A percentile compares a stretch with the other conserved stretches of the same genome.
These are phyloP conservation scores for Phaeosphaeriaceae sp. DNA, from an alignment of 2,329 filamentous ascomycete genomes.

Conservation along the genomic window DNA sequence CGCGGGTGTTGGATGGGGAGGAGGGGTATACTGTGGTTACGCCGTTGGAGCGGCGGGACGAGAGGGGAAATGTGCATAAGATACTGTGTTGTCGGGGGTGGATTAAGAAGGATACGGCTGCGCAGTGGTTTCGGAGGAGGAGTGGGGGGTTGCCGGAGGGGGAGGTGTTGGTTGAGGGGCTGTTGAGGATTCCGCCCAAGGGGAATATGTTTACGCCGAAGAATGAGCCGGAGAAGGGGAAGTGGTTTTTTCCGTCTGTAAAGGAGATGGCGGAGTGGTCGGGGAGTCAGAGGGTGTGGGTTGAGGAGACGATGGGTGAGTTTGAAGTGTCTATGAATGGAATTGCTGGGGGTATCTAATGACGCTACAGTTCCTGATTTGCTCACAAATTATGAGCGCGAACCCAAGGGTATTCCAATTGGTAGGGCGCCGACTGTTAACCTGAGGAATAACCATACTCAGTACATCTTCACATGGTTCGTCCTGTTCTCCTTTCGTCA, in stretches of 20 bases:
- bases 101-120: slow-evolving; percentile 78
- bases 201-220: slow-evolving; percentile 97
- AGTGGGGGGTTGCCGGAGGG: slow-evolving; percentile 70
- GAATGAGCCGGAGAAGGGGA: slow-evolving; percentile 80
- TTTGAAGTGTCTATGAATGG: slow-evolving; percentile 8
- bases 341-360: slow-evolving; percentile 38
- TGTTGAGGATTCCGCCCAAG: slow-evolving; percentile 90
- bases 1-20: slow-evolving; percentile 84
- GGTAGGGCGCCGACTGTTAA: slow-evolving; percentile 89
- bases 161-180: slow-evolving; percentile 79
- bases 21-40: slow-evolving; percentile 93
- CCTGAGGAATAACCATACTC: slow-evolving; percentile 92
- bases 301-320: slow-evolving; percentile 92
- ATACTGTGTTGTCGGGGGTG: slow-evolving; percentile 90
- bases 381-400: slow-evolving; percentile 75
- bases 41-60: slow-evolving; percentile 75
- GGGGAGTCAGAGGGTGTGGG: slow-evolving; percentile 87
- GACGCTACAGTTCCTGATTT: slow-evolving; percentile 72
- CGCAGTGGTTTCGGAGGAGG: slow-evolving; percentile 63
- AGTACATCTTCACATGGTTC: slow-evolving; percentile 99
- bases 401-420: slow-evolving; percentile 84
- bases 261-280: slow-evolving; percentile 84
- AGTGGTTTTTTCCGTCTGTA: slow-evolving; percentile 97
- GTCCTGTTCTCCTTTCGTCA: slow-evolving; percentile 30
- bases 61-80: slow-evolving; percentile 57